Conservation (phyloP, 2,329 filamentous ascomycete genomes). For the Penicillium sp. region DNA sequence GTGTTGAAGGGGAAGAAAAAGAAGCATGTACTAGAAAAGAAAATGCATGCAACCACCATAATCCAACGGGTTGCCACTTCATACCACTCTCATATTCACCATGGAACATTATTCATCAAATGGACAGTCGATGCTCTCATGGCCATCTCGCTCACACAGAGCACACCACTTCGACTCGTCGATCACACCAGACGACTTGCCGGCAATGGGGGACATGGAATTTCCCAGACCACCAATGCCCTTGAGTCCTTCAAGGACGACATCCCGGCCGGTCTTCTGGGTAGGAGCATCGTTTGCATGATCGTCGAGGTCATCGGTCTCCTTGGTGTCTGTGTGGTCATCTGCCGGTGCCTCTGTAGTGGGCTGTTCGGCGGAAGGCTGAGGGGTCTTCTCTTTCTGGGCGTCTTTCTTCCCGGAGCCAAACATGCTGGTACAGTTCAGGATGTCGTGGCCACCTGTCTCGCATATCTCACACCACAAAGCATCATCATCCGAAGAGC, state of each 20-base stretch:
- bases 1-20: constrained; percentile 11
- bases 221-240: constrained; percentile 40
- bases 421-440: constrained; percentile 92
- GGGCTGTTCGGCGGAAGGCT: constrained; percentile 10
- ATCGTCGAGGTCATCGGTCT: constrained; percentile 13
- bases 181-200: constrained; percentile 73
- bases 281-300: constrained; percentile 22
- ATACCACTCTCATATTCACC: constrained; percentile 9
- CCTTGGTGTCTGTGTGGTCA: constrained; percentile 8
- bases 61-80: constrained; percentile 9
- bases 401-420: constrained; percentile 38
- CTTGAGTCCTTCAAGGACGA: constrained; percentile 43
- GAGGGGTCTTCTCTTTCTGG: constrained; percentile 8
- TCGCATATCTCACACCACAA: constrained; percentile 97
- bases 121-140: constrained; percentile 92
- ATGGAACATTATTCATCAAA: constrained; percentile 65
- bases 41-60: constrained; percentile 7
- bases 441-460: constrained; percentile 84
- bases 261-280: constrained; percentile 43
- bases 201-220: constrained; percentile 64
- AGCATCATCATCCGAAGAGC: constrained; percentile 67
- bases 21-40: constrained; percentile 27
- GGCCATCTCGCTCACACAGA: constrained; percentile 90
- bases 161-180: constrained; percentile 95
- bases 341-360: constrained; percentile 15